Evolutionary conservation across 768 basidiomycete genomes (phyloP), one percentile per base, ranked within the genome.

Genomic region (Naganishia antarctica): DNA sequence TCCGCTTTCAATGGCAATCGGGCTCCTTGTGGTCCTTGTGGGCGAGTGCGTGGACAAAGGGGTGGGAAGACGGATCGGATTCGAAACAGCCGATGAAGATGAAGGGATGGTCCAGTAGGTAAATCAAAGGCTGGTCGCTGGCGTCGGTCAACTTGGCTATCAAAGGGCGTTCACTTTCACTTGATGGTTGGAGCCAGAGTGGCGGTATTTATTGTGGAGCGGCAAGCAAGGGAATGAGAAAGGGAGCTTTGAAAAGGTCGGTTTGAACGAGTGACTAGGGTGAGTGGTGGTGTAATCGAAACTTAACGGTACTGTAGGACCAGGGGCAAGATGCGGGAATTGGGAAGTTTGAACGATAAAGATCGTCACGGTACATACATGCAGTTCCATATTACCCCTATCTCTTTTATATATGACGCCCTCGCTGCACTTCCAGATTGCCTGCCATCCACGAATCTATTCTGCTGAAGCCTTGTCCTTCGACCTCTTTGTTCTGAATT

Each of bases 251-350:
- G 40, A 21, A 40, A 44, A 57, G 53, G 53, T 57, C 53, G 40
- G 53, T n/a, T 57, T 40, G 43, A 57, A 41, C 53, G 53, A 57
- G 34, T 40, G 53, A 57, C 53, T 57, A 57, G 37, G 53, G 53
- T 41, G 34, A 41, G 53, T 57, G 53, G 37, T 37, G 37, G n/a
- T 11, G 37, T 41, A 34, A 23, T 57, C 53, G 53, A 40, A 51
- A 34, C 25, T n/a, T 31, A n/a, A 13, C 21, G 18, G 31, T 51
- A 51, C 32, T 44, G 43, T 44, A 44, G 7, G 16, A 8, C 37
- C 6, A 44, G 6, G 8, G 43, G n/a, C 34, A 37, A 25, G 37
- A 18, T 7, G 25, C 7, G 34, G 26, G 21, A n/a, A n/a, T n/a
- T n/a, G 18, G 53, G 37, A 57, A 37, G 25, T 21, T 40, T 32